Percentiles rank a stretch among this genome's conserved stretches.
These are phyloP conservation scores for Pseudogymnoascus destructans DNA, from an alignment of 2,329 filamentous ascomycete genomes.

Conservation along the genomic window DNA sequence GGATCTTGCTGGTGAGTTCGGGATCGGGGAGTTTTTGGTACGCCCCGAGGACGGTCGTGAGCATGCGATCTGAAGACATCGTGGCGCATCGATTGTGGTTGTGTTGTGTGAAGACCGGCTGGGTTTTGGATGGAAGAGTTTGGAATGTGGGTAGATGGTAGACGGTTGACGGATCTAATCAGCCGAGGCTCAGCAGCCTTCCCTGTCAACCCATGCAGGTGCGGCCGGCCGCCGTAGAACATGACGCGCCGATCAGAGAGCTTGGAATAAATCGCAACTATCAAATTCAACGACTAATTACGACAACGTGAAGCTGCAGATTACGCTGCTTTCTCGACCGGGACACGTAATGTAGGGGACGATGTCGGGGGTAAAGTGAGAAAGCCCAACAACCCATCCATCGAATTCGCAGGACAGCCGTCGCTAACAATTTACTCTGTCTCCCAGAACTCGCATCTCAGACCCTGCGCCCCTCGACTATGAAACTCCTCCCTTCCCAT, in stretches of 20 bases:
- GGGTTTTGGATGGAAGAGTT: not conserved
- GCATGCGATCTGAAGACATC: conserved; percentile 23
- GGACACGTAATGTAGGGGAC: not conserved
- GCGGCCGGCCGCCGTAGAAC: not conserved
- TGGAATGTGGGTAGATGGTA: too few species aligned
- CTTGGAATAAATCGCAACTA: not conserved
- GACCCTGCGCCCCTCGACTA: conserved; percentile 35
- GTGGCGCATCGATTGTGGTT: conserved; percentile 6
- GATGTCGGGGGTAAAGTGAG: conserved; percentile 1
- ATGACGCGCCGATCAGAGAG: not conserved
- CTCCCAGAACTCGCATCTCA: conserved; percentile 18
- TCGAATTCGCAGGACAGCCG: not conserved
- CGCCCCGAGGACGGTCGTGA: conserved; percentile 24
- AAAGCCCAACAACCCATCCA: not conserved
- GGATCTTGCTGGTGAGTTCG: conserved; percentile 21
- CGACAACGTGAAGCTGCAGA: not conserved
- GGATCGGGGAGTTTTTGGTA: conserved; percentile 22
- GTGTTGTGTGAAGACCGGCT: not conserved
- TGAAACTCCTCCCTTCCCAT: conserved; percentile 48
- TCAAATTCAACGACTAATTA: not conserved
- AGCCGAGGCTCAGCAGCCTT: conserved; percentile 6
- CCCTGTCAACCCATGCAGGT: conserved; percentile 1
- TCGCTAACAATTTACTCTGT: not conserved
- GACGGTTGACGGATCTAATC: not conserved
- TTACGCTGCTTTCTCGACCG: not conserved